These are phyloP conservation scores for Metschnikowia gelsemii DNA, from an alignment of 805 yeast species.

Conservation along the genomic window DNA sequence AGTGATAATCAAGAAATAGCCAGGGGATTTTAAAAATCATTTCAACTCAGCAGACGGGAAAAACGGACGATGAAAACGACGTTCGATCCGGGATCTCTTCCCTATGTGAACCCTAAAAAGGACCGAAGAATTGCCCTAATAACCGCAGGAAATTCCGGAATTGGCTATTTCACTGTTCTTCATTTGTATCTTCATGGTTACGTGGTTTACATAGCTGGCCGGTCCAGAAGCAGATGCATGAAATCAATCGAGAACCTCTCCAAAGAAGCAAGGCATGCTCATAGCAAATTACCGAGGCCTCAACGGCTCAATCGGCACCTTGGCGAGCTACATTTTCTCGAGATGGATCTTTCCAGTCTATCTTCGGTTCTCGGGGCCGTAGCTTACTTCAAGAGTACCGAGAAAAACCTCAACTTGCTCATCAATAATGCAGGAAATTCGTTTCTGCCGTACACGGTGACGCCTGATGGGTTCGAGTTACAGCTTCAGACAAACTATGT, in stretches of 20 bases:
- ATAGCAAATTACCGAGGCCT: constrained; percentile 26
- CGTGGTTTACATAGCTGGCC: constrained; percentile 70
- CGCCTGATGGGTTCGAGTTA: constrained; percentile 72
- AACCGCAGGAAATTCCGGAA: constrained; percentile 81
- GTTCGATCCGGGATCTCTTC: constrained; percentile 35
- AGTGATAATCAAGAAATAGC: too few species aligned
- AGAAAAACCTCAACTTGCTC: constrained; percentile 55
- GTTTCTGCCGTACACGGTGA: constrained; percentile 66
- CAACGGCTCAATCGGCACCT: constrained; percentile 27
- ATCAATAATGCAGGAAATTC: constrained; percentile 80
- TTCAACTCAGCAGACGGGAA: background rate
- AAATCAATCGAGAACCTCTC: constrained; percentile 57
- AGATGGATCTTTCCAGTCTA: constrained; percentile 51
- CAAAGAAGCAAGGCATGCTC: constrained; percentile 46
- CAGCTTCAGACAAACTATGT: constrained; percentile 79
- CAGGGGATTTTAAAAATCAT: background rate
- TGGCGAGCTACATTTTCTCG: constrained; percentile 54
- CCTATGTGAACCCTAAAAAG: constrained; percentile 56
- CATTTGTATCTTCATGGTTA: constrained; percentile 80
- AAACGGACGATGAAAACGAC: constrained; percentile 4
- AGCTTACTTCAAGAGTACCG: constrained; percentile 43
- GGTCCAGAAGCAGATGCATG: constrained; percentile 55
- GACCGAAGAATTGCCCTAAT: constrained; percentile 67
- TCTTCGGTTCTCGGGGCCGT: constrained; percentile 45
- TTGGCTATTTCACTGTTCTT: constrained; percentile 74